phyloP scores from a whole-genome alignment of 2,329 filamentous ascomycete species.

The Aspergillus alliaceus region DNA sequence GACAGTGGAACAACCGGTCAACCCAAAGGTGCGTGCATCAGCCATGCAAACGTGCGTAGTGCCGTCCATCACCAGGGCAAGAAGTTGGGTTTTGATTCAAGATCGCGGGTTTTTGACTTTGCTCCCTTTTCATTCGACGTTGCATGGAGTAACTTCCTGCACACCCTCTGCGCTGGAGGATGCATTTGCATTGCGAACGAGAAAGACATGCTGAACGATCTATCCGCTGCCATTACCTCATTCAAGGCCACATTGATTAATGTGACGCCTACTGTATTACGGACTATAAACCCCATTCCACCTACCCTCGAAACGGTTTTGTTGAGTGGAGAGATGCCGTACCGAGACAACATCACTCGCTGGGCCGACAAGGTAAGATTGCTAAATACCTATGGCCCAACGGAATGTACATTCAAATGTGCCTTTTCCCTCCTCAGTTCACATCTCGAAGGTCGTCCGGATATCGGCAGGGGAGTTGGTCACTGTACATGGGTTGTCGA shows the following conservation, averaged over 20 bases:
- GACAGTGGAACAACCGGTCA: constrained; percentile 39
- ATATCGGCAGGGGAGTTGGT: neutral
- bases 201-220: constrained; percentile 43
- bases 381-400: constrained; percentile 9
- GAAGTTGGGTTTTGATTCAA: neutral
- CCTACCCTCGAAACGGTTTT: constrained; percentile 35
- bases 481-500: constrained; percentile 33
- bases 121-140: constrained; percentile 42
- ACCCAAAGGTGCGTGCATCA: constrained; percentile 43
- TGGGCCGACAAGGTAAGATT: constrained; percentile 1
- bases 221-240: constrained; percentile 3
- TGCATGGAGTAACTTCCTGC: constrained; percentile 30
- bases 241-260: constrained; percentile 47
- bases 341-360: constrained; percentile 2
- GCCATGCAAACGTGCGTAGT: constrained; percentile 23
- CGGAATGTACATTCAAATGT: constrained; percentile 6
- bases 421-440: neutral
- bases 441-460: neutral
- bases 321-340: constrained; percentile 34
- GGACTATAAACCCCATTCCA: constrained; percentile 23
- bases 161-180: constrained; percentile 43
- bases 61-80: neutral
- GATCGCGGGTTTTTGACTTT: constrained; percentile 31
- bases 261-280: constrained; percentile 56
- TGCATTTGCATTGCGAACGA: constrained; percentile 46